phyloP scores from a whole-genome alignment of 2,329 filamentous ascomycete genomes.

The Aureobasidium musti region DNA sequence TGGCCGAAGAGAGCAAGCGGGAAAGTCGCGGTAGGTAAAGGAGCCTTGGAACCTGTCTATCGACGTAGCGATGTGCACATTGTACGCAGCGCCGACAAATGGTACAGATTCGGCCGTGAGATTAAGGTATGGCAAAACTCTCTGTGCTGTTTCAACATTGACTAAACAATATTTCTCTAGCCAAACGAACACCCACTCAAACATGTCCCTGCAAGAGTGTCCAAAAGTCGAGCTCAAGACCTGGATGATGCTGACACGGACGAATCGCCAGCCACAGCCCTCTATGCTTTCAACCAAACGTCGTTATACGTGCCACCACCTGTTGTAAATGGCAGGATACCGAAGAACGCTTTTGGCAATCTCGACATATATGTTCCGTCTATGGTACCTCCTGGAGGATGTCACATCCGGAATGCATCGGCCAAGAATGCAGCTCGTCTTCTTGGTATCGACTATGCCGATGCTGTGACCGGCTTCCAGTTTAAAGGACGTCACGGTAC shows the following conservation, averaged over 20 bases:
- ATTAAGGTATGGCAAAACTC: conserved; percentile 58
- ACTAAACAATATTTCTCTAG: neutral
- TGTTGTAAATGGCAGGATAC: conserved; percentile 70
- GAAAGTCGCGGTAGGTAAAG: conserved; percentile 67
- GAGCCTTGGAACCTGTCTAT: conserved; percentile 73
- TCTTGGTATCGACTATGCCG: conserved; percentile 80
- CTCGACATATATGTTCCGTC: conserved; percentile 64
- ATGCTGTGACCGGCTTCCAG: conserved; percentile 85
- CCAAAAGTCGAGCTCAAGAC: conserved; percentile 35
- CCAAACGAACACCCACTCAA: conserved; percentile 78
- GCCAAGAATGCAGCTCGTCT: conserved; percentile 72
- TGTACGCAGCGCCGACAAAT: conserved; percentile 78
- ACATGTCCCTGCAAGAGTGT: conserved; percentile 51
- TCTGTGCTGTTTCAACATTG: neutral
- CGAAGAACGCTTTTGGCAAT: conserved; percentile 63
- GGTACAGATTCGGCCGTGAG: conserved; percentile 84
- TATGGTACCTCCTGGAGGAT: conserved; percentile 64
- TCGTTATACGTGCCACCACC: conserved; percentile 74
- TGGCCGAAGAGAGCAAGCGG: conserved; percentile 71
- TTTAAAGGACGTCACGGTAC: conserved; percentile 87
- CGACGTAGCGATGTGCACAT: conserved; percentile 76
- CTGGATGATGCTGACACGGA: conserved; percentile 47
- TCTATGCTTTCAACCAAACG: conserved; percentile 65
- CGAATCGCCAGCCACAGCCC: conserved; percentile 56
- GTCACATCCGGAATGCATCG: conserved; percentile 58